phyloP scores from a whole-genome alignment of 768 basidiomycete genomes.

The Tulasnella sp. region DNA sequence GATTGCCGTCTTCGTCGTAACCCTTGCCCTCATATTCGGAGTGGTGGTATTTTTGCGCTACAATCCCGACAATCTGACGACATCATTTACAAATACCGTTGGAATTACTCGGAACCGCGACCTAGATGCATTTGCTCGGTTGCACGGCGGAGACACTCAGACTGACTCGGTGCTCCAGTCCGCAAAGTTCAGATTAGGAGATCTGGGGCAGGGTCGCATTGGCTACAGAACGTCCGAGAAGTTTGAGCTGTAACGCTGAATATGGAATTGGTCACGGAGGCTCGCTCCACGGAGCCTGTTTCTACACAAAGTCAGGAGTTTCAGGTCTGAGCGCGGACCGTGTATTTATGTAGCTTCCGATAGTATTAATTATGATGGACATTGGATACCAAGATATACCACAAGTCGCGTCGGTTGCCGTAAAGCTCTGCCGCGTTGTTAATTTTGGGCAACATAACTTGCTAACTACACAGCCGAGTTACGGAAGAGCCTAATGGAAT shows the following conservation, averaged over 20 bases:
- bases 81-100: background rate
- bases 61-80: background rate
- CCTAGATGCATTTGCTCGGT: background rate
- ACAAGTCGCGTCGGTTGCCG: too few relatives aligned
- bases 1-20: background rate
- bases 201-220: background rate
- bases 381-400: too few relatives aligned
- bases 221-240: background rate
- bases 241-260: background rate
- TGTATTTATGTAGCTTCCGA: too few relatives aligned
- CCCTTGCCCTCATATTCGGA: background rate
- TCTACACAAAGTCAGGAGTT: background rate
- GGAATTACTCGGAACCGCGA: background rate
- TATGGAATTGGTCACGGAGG: background rate
- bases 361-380: too few relatives aligned
- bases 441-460: background rate
- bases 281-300: background rate
- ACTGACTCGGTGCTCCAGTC: background rate
- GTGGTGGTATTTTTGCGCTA: background rate
- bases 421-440: too few relatives aligned
- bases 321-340: background rate
- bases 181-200: background rate
- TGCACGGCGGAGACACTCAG: background rate
- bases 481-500: too few relatives aligned
- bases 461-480: too few relatives aligned